A percentile compares a stretch with the other conserved stretches of the same genome.
These are phyloP conservation scores for Suhomyces bokatorum DNA, from an alignment of 1,139 yeast genomes.

Conservation along the genomic window DNA sequence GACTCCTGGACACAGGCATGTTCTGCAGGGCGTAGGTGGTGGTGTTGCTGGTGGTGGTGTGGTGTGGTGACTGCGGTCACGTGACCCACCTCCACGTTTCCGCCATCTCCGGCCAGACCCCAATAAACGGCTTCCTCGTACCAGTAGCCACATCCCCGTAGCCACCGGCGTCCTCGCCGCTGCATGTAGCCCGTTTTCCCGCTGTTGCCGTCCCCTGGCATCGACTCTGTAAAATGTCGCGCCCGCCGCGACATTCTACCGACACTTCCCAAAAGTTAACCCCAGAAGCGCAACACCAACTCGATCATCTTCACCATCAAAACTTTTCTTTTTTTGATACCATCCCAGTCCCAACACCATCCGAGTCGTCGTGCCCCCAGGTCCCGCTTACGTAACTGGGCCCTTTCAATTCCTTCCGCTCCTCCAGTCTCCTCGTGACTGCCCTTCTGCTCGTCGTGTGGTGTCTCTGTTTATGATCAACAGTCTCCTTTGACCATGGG, in stretches of 20 bases:
- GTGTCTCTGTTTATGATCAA: background rate
- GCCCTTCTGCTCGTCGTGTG: background rate
- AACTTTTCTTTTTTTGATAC: constrained; percentile 8
- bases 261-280: constrained; percentile 8
- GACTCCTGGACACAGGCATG: too few species aligned
- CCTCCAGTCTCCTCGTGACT: background rate
- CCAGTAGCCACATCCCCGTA: too few species aligned
- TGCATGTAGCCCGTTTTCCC: too few species aligned
- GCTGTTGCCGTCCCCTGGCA: too few species aligned
- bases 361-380: background rate
- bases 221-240: background rate
- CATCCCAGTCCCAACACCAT: background rate
- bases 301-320: constrained; percentile 1
- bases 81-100: background rate
- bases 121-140: too few species aligned
- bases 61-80: background rate
- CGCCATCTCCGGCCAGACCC: background rate
- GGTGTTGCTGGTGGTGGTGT: background rate
- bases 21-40: background rate
- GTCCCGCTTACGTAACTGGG: constrained; percentile 5
- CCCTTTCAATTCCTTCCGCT: background rate
- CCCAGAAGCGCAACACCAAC: constrained; percentile 9
- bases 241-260: constrained; percentile 7
- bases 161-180: too few species aligned
- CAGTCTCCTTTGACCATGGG: constrained; percentile 9